Base-by-base conservation (phyloP, 768 basidiomycete species). In the Aureoboletus auriporus region DNA sequence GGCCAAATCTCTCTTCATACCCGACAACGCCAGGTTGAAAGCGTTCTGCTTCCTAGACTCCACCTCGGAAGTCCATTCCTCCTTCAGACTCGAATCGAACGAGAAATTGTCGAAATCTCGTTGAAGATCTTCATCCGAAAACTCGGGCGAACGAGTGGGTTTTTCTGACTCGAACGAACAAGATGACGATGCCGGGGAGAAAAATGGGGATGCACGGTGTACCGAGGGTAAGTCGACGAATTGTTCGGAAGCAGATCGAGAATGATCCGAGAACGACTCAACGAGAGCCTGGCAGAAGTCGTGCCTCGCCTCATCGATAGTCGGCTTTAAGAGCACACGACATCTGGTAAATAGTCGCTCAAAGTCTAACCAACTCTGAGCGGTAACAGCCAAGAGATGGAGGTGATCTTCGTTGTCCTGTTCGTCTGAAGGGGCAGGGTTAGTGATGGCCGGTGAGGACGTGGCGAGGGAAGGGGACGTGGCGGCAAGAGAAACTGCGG, bases 51-150 rank as follows among this genome's bases (percentile, higher is more conserved):
- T 33, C 33, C 12, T 33, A 4, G 33, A 33, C 33, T 45, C 55
- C 1, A 56, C 49, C 12, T 58, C 56, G 0, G 45, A 42, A 3
- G 56, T 58, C 49, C 51, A 57, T 2, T 58, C 56, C 14, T 55
- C 54, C 1, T 54, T 47, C 30, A 49, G 37, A n/a, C 35, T 49
- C 0, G 45, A 53, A 14, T 47, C 33, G 13, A 53, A 57, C 20
- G 48, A 49, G 26, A 57, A 57, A 3, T 38, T 26, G 36, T 49
- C 55, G 16, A 49, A 57, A 31, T 53, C 55, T 36, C 44, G 46
- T 9, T 42, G 2, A 4, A 52, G 43, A 3, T 52, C 55, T 5
- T 46, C 50, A 4, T 57, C 56, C 1, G 55, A 49, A 30, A 49
- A 53, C 26, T 57, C 42, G 4, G 44, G 39, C 11, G 17, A 41